Percentiles rank a stretch among this genome's conserved stretches.
phyloP scores from a whole-genome alignment of 2,329 filamentous ascomycete genomes.

The Aureobasidium zeae region DNA sequence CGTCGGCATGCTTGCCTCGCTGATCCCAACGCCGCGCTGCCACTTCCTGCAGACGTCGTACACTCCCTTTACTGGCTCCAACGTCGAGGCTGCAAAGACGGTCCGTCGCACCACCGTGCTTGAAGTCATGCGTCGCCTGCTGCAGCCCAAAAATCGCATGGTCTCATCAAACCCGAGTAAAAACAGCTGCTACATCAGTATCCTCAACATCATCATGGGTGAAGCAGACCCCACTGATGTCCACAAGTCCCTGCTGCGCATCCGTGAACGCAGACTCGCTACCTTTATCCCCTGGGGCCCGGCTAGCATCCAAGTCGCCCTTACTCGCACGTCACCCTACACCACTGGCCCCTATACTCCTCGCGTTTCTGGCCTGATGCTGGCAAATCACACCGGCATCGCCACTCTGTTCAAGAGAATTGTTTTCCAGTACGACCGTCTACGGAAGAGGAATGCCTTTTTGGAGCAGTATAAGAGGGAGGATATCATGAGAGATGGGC shows the following conservation, averaged over 20 bases:
- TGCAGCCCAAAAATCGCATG: constrained; percentile 99
- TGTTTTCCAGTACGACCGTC: constrained; percentile 80
- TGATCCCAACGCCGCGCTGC: constrained; percentile 91
- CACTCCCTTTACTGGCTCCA: constrained; percentile 93
- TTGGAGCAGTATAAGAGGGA: constrained; percentile 95
- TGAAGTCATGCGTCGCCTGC: constrained; percentile 88
- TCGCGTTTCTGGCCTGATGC: constrained; percentile 90
- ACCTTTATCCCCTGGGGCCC: constrained; percentile 98
- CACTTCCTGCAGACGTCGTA: constrained; percentile 99
- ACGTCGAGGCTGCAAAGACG: constrained; percentile 93
- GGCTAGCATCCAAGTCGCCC: constrained; percentile 90
- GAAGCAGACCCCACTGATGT: constrained; percentile 97
- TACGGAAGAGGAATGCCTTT: constrained; percentile 95
- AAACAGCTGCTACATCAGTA: constrained; percentile 98
- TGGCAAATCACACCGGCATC: constrained; percentile 96
- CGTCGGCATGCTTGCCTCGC: constrained; percentile 87
- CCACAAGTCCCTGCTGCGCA: constrained; percentile 93
- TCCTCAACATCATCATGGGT: constrained; percentile 97
- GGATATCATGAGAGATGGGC: constrained; percentile 79
- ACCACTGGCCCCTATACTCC: constrained; percentile 83
- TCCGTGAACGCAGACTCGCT: constrained; percentile 84
- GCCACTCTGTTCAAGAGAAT: constrained; percentile 95
- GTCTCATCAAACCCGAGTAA: constrained; percentile 91
- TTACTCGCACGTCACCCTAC: constrained; percentile 95
- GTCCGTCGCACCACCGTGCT: constrained; percentile 96